These are phyloP conservation scores for Xanthoconium separans DNA, from an alignment of 1,284 basidiomycete species.

Conservation along the genomic window DNA sequence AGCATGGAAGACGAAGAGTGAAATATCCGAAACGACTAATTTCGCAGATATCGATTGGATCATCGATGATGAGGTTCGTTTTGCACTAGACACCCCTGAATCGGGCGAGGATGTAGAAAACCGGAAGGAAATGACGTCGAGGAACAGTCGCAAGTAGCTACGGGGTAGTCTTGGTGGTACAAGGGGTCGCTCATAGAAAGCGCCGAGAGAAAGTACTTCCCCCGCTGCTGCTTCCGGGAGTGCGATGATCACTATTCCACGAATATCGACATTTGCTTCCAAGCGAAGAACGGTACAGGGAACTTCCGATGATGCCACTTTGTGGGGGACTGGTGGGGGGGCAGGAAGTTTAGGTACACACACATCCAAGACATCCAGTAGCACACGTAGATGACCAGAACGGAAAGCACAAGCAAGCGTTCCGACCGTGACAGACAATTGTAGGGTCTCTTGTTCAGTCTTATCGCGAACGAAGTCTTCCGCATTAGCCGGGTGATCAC, in stretches of 20 bases:
- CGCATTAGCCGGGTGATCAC: neutral
- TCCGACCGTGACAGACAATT: conserved; percentile 46
- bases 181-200: conserved; percentile 55
- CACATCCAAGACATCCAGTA: conserved; percentile 42
- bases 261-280: conserved; percentile 39
- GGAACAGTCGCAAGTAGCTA: conserved; percentile 55
- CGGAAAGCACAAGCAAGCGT: conserved; percentile 50
- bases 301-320: conserved; percentile 6
- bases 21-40: conserved; percentile 45
- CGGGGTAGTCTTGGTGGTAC: conserved; percentile 47
- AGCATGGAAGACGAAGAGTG: conserved; percentile 48
- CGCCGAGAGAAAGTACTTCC: conserved; percentile 24
- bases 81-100: conserved; percentile 2
- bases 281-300: conserved; percentile 26
- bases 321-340: conserved; percentile 13
- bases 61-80: conserved; percentile 1
- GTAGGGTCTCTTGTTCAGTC: conserved; percentile 19
- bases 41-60: conserved; percentile 31
- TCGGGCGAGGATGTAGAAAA: conserved; percentile 15
- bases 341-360: conserved; percentile 35
- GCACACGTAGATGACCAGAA: conserved; percentile 50
- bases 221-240: conserved; percentile 27
- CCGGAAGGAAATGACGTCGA: conserved; percentile 44
- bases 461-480: conserved; percentile 8
- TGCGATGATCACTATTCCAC: conserved; percentile 52